Evolutionary conservation across 2,329 filamentous ascomycete species (phyloP).

Genomic region (Fusarium sp.): DNA sequence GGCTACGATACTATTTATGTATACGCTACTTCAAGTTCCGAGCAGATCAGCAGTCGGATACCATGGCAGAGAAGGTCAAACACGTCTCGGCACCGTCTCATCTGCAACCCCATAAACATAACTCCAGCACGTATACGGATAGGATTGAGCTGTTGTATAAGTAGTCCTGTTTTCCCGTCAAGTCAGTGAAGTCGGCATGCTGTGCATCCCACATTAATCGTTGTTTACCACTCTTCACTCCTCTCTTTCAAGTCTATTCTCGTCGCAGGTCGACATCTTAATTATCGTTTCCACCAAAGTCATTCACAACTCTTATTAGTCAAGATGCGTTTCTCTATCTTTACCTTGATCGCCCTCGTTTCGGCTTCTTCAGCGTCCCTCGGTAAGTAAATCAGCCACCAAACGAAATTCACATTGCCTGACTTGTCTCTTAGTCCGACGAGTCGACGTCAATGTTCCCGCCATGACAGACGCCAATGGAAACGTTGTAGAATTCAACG

Average conservation of each 20-base stretch:
- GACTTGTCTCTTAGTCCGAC: conserved; percentile 25
- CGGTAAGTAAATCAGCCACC: conserved; percentile 37
- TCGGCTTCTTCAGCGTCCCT: conserved; percentile 57
- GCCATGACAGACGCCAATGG: conserved; percentile 61
- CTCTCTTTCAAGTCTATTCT: conserved; percentile 37
- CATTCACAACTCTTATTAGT: conserved; percentile 36
- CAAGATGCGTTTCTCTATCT: conserved; percentile 66
- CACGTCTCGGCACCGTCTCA: conserved; percentile 30
- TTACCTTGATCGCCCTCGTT: conserved; percentile 60
- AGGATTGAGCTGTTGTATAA: conserved; percentile 12
- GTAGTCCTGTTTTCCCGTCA: conserved; percentile 4
- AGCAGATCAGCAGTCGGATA: background rate
- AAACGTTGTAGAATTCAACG: conserved; percentile 58
- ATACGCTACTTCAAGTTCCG: conserved; percentile 1
- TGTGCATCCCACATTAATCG: conserved; percentile 6
- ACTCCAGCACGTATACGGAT: background rate
- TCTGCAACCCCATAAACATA: background rate
- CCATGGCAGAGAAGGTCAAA: conserved; percentile 10
- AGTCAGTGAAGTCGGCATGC: conserved; percentile 1
- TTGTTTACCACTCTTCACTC: conserved; percentile 3
- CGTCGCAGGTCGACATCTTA: conserved; percentile 64
- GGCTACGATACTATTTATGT: background rate
- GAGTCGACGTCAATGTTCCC: conserved; percentile 49
- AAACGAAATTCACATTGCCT: background rate
- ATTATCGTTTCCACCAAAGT: conserved; percentile 34